Base-by-base conservation (phyloP, 441 rosid species). In the Dalechampia spathulata region DNA sequence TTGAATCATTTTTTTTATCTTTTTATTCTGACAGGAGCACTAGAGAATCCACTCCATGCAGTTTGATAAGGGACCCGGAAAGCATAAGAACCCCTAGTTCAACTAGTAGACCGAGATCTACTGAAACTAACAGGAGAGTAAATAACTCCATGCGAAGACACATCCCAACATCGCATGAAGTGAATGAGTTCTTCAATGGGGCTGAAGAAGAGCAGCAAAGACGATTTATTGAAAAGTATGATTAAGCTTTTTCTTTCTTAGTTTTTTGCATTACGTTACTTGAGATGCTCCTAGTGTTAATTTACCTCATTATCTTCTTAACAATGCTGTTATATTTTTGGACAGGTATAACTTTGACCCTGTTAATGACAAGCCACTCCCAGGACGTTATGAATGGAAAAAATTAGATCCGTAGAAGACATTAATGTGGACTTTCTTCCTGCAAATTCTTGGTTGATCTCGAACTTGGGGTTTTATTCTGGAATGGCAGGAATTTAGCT, bases 331-430 rank as follows among this genome's bases (percentile, higher is more conserved):
- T 53, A 26, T 62, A n/a, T n/a, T n/a, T n/a, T n/a, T n/a, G n/a
- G 48, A 66, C 86, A 90, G 97, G 86, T 90, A 90, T 77, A 90
- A 87, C 96, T 90, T 77, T 65, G 97, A 90, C 78, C 94, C 90
- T 1, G 77, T 80, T 72, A 79, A 68, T 12, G 97, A 90, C 46
- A 80, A 76, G 70, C 97, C 97, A 4, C 83, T 87, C 36, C 85
- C 91, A 0, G 97, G 97, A 41, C 78, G 85, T 19, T 90, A 59
- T 36, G 73, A 83, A 70, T 90, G 97, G 97, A 77, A 76, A 82
- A 85, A 85, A 72, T 68, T 90, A 72, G 82, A 80, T 52, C 85
- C 77, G 49, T 79, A 85, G 78, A 69, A 61, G 70, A 57, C 58
- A 41, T 3, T 55, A 67, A 49, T 59, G 60, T n/a, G n/a, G n/a